Evolutionary conservation across 768 basidiomycete species (phyloP).

Genomic region (Gymnopilus junonius): DNA sequence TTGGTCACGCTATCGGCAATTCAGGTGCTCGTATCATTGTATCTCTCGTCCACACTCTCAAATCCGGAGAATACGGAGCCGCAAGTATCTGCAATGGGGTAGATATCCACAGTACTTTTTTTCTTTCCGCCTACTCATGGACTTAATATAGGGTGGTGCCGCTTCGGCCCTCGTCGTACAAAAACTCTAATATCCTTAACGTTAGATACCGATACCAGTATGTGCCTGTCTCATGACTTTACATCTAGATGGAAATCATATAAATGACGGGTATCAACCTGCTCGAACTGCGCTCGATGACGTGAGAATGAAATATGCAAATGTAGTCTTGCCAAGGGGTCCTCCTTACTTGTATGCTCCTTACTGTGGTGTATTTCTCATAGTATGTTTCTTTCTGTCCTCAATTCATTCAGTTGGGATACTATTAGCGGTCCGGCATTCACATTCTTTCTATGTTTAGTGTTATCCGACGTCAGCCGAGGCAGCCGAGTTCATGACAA

Average conservation of each 20-base stretch:
- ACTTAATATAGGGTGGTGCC: constrained; percentile 74
- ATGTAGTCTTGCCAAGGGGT: constrained; percentile 4
- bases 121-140: constrained; percentile 18
- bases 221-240: constrained; percentile 15
- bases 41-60: constrained; percentile 88
- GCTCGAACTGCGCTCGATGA: constrained; percentile 12
- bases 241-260: constrained; percentile 14
- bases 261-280: background rate
- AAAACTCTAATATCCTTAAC: constrained; percentile 60
- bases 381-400: constrained; percentile 18
- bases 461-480: constrained; percentile 10
- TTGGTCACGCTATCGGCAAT: constrained; percentile 96
- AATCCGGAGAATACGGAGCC: constrained; percentile 91
- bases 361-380: constrained; percentile 17
- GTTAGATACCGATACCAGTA: constrained; percentile 23
- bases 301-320: constrained; percentile 15
- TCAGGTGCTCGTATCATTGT: constrained; percentile 95
- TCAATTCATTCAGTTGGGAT: background rate
- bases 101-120: constrained; percentile 37
- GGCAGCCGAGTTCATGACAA: background rate
- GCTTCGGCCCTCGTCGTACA: constrained; percentile 91
- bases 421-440: constrained; percentile 4
- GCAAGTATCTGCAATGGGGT: constrained; percentile 98
- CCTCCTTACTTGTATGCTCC: constrained; percentile 12
- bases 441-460: constrained; percentile 16